Evolutionary conservation across 257 asterid genomes (phyloP), one percentile per base, ranked within the genome.

Genomic region (Penstemon barbatus): DNA sequence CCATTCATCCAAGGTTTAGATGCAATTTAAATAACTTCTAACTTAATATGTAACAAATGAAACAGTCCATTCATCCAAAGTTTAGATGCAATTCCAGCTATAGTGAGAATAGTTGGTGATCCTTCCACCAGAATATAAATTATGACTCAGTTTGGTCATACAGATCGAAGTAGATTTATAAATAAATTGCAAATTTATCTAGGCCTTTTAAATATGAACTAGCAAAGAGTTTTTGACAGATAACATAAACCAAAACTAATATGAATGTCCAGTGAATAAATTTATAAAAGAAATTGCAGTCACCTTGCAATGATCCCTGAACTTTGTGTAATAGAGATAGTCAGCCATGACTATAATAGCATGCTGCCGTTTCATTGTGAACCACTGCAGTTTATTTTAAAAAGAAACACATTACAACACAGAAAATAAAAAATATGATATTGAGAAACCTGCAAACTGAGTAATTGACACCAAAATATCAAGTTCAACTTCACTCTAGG

Each of bases 301-400:
- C 66, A 87, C 95, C 89, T 69, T 83, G 88, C 95, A 87, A 54
- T 85, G 75, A 67, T 83, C 83, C 71, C 75, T 79, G 80, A 87
- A 87, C 77, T 87, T 87, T 59, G 79, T 48, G 57, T 87, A 87
- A 76, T 87, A 87, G 46, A 87, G 88, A 73, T 56, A 49, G 56
- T 87, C 95, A 55, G 95, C 95, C 81, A 75, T 82, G 56, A 74
- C 64, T 57, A 86, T 66, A 56, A 82, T 60, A 65, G 95, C 92
- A 66, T 87, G 95, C 71, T 87, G 87, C 65, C 95, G 84, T 75
- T 87, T 87, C 95, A 87, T 76, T 19, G 95, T 87, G 77, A 87
- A 87, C 95, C 95, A 87, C 92, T 87, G 86, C 74, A 82, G 2
- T 25, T 62, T 25, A 63, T 81, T 65, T 55, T 61, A 75, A 74